phyloP scores from a whole-genome alignment of 331 rosid species.

The Arachis monticola region DNA sequence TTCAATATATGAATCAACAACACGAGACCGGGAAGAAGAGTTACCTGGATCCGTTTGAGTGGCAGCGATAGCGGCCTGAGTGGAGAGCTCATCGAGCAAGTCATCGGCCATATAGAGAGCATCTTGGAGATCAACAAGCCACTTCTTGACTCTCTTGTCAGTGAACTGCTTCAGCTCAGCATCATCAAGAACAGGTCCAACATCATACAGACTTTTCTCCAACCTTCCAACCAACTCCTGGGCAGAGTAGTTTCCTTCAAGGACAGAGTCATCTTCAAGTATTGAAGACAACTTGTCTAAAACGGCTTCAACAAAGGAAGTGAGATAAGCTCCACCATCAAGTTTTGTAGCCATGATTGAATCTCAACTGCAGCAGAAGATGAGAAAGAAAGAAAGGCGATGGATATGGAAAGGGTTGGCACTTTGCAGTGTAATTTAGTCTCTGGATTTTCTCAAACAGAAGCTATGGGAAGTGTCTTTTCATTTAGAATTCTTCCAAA shows the following conservation, averaged over 20 bases:
- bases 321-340: neutral
- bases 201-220: neutral
- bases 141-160: neutral
- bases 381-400: neutral
- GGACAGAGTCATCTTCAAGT: neutral
- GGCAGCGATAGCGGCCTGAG: neutral
- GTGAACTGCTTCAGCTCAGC: conserved; percentile 1
- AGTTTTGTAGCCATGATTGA: neutral
- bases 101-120: neutral
- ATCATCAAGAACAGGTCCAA: neutral
- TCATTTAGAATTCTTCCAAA: no score
- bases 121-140: neutral
- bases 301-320: neutral
- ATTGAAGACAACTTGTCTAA: neutral
- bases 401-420: neutral
- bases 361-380: neutral
- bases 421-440: neutral
- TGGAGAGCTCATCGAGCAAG: neutral
- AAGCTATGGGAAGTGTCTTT: neutral
- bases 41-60: neutral
- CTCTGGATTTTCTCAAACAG: neutral
- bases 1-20: neutral
- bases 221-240: neutral
- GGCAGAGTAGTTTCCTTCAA: neutral
- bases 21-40: neutral